Conservation (phyloP, 1,284 basidiomycete species). For the Fomitiporia mediterranea region DNA sequence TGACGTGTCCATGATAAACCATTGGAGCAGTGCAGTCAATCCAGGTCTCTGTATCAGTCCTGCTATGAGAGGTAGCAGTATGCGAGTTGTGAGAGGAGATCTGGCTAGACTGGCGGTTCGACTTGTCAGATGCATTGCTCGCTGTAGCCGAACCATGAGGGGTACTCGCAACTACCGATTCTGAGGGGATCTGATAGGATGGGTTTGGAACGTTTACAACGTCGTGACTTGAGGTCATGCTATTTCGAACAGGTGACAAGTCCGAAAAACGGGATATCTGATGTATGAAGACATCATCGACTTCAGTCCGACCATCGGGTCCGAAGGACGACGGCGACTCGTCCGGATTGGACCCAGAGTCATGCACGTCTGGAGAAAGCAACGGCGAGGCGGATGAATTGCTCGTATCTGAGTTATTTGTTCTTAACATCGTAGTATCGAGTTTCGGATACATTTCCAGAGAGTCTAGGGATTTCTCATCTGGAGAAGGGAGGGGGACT, state of each 20-base stretch:
- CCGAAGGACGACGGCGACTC: background rate
- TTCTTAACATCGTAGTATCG: background rate
- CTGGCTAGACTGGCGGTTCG: background rate
- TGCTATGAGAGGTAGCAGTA: background rate
- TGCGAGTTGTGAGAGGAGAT: background rate
- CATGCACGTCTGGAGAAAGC: background rate
- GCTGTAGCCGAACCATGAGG: background rate
- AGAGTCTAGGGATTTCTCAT: background rate
- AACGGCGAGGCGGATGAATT: background rate
- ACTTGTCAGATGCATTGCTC: background rate
- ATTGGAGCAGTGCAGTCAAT: background rate
- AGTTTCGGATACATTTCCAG: background rate
- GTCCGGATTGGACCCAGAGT: background rate
- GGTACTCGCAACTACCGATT: background rate
- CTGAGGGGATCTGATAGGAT: background rate
- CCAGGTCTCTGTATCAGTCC: background rate
- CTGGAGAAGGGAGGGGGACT: background rate
- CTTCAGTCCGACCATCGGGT: background rate
- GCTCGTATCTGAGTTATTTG: background rate
- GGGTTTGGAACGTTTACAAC: background rate
- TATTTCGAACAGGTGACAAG: background rate
- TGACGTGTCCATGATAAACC: background rate
- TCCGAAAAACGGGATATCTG: background rate
- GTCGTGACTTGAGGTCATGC: background rate
- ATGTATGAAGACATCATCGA: conserved; percentile 1